phyloP scores from a whole-genome alignment of 768 basidiomycete genomes.

The Lyophyllum semitale region DNA sequence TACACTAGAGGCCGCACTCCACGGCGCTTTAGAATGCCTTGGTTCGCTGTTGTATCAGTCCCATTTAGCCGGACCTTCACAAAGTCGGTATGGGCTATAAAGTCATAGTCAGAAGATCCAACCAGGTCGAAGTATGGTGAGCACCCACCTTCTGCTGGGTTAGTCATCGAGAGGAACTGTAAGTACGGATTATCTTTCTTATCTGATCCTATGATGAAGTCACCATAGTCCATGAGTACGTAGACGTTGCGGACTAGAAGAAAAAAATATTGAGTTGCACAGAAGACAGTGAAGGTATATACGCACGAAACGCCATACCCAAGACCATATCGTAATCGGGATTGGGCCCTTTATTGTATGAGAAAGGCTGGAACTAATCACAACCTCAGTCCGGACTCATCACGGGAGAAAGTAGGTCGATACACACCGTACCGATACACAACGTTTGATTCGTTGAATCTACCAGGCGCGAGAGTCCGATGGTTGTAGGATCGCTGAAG shows the following conservation, averaged over 20 bases:
- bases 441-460: slow-evolving; percentile 32
- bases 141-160: slow-evolving; percentile 39
- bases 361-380: slow-evolving; percentile 68
- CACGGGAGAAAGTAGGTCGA: background rate
- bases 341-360: slow-evolving; percentile 40
- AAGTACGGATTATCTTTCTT: slow-evolving; percentile 52
- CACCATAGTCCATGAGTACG: slow-evolving; percentile 63
- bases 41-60: slow-evolving; percentile 26
- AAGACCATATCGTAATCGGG: slow-evolving; percentile 65
- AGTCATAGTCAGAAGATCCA: background rate
- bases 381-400: background rate
- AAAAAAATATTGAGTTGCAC: background rate
- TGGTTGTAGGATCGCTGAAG: slow-evolving; percentile 29
- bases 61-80: slow-evolving; percentile 35
- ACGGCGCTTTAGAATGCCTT: slow-evolving; percentile 5
- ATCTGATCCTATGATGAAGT: slow-evolving; percentile 50
- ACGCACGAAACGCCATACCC: slow-evolving; percentile 73
- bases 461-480: slow-evolving; percentile 31
- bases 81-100: slow-evolving; percentile 37
- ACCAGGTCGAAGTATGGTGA: background rate
- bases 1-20: slow-evolving; percentile 11
- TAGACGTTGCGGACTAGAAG: slow-evolving; percentile 65
- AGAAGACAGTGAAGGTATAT: background rate
- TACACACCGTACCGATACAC: slow-evolving; percentile 44
- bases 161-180: slow-evolving; percentile 62